Base-by-base conservation (phyloP, 306 rosid species). In the Astragalus membranaceus region DNA sequence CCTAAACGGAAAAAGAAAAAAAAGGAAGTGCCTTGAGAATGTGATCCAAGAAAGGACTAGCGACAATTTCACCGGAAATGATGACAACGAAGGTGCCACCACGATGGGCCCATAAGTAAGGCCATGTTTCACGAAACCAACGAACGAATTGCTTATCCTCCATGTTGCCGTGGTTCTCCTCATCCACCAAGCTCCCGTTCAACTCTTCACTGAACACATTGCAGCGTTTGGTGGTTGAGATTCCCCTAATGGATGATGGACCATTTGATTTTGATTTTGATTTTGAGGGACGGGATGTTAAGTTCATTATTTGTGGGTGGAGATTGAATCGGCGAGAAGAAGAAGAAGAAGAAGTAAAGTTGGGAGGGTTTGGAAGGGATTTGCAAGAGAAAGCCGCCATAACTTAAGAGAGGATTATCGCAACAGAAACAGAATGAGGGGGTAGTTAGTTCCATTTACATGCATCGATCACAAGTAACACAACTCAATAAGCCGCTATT, bases 91-190 rank as follows among this genome's bases (percentile, higher is more conserved):
- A 87, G 13, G 91, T 87, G 66, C 83, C 78, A 5, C 96, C 91
- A 48, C 87, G 78, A 64, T 89, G 81, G 15, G 93, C 89, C 89
- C 89, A 83, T 49, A 89, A 64, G 80, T 89, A 89, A 4, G 96
- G 92, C 91, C 93, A 85, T 6, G 96, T 89, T 80, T 87, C 96
- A 15, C 96, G 88, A 49, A 89, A 87, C 96, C 93, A 89, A 75
- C 77, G 80, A 68, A 89, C 96, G 72, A 87, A 87, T 75, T 68
- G 86, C 84, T 80, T 80, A 69, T 87, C 93, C 57, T 87, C 91
- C 50, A 55, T 63, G 11, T 80, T 69, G 57, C 74, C 81, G 58
- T 73, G 74, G 71, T 60, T 70, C 82, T 85, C 85, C 4, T 70
- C 87, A 13, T 77, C 81, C 30, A 51, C 78, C 17, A 26, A 16